Evolutionary conservation across 1,139 yeast genomes (phyloP), one percentile per base, ranked within the genome.

Genomic region (Nakaseomyces kungkrabaensis): DNA sequence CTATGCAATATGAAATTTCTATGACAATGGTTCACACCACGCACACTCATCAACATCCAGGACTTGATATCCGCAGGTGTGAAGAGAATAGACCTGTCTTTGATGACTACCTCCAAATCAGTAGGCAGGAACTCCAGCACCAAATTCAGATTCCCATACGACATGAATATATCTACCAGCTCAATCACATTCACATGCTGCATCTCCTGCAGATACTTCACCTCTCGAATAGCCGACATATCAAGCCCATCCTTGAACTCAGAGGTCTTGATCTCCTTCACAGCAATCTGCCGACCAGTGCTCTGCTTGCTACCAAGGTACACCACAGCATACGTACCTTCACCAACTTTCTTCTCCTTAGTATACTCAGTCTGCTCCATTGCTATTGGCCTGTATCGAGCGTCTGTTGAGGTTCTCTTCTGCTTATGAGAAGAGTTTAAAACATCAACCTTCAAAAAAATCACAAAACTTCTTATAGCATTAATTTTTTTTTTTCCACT

Each of bases 311-410:
- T 60, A 1, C 96, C 97, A 17, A 92, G 74, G 62, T 85, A 92
- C 2, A 94, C 99, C 52, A 90, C 95, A 45, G 98, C 99, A 73
- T 92, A 94, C 0, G 99, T 94, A 69, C 99, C 99, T 71, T 94
- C 99, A 64, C 98, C 98, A 29, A 92, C 97, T 66, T 90, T 90
- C 58, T 78, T 80, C 53, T 87, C 68, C 51, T 66, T 67, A 11
- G 68, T 57, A 51, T 66, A 68, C 27, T 64, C 59, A 40, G 44
- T 29, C 24, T 29, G 44, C 34, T 41, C 44, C 44, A 41, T 41
- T 33, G 10, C 31, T 29, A 2, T 9, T 29, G 3, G 36, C 10
- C 13, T 8, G 6, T 11, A 4, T 33, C 36, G n/a, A 33, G 6
- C 4, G 7, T 33, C 36, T 33, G n/a, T 11, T 11, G 6, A 29